Conservation (phyloP, 192 early-diverging fungal genomes). For the Coemansia reversa region DNA sequence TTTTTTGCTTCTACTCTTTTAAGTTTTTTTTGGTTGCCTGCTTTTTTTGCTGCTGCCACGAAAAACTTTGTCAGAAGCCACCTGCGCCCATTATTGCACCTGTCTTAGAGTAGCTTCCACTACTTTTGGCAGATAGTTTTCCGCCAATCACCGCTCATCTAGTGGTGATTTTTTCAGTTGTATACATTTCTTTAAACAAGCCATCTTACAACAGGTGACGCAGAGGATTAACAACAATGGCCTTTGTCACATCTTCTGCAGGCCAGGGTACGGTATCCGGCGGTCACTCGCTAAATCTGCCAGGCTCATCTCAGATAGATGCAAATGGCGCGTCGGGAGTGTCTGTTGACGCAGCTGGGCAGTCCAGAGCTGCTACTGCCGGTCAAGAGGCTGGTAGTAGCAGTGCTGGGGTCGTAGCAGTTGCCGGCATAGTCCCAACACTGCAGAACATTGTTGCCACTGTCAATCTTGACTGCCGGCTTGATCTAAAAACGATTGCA, state of each 20-base stretch:
- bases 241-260: conserved; percentile 42
- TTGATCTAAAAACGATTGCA: conserved; percentile 98
- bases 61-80: background rate
- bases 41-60: conserved; percentile 1
- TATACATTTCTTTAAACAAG: conserved; percentile 1
- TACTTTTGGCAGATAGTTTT: conserved; percentile 3
- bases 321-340: conserved; percentile 4
- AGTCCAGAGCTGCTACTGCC: background rate
- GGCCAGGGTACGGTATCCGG: conserved; percentile 20
- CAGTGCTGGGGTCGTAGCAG: conserved; percentile 16
- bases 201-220: background rate
- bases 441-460: conserved; percentile 94
- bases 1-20: background rate
- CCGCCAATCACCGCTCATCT: background rate
- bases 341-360: conserved; percentile 5
- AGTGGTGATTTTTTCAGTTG: background rate
- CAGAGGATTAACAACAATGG: conserved; percentile 20
- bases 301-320: conserved; percentile 13
- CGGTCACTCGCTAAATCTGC: conserved; percentile 33
- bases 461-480: conserved; percentile 94
- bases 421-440: conserved; percentile 51
- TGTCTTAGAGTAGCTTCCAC: background rate
- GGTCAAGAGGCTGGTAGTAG: background rate
- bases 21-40: background rate
- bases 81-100: background rate